phyloP scores from a whole-genome alignment of 805 yeast genomes.

The Ogataea allantospora region DNA sequence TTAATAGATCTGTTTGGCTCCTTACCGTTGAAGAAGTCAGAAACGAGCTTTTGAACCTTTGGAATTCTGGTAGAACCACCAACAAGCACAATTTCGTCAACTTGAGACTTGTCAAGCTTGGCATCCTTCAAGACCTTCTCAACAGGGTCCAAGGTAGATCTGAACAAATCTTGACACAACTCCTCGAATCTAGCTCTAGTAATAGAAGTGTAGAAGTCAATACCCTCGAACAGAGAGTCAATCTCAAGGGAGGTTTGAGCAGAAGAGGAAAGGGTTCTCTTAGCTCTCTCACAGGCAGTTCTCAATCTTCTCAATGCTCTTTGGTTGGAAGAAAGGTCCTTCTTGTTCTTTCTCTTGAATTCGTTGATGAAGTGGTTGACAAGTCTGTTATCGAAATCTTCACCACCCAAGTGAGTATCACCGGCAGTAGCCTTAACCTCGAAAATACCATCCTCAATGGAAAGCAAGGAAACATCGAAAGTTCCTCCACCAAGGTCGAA shows the following conservation, averaged over 20 bases:
- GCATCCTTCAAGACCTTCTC: slow-evolving; percentile 72
- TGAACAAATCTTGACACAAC: slow-evolving; percentile 88
- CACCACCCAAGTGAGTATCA: slow-evolving; percentile 99
- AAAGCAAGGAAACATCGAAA: slow-evolving; percentile 91
- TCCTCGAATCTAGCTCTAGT: slow-evolving; percentile 99
- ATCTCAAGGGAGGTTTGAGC: slow-evolving; percentile 96
- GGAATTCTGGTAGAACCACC: slow-evolving; percentile 99
- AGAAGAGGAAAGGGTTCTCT: slow-evolving; percentile 95
- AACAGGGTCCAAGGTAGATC: slow-evolving; percentile 91
- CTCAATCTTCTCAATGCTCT: slow-evolving; percentile 98
- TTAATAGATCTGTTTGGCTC: slow-evolving; percentile 95
- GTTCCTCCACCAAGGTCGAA: slow-evolving; percentile 99
- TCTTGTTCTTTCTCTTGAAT: slow-evolving; percentile 88
- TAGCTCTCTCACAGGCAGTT: slow-evolving; percentile 99
- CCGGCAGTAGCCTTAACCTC: slow-evolving; percentile 98
- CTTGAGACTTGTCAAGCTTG: slow-evolving; percentile 69
- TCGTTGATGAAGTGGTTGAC: slow-evolving; percentile 90
- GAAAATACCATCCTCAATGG: slow-evolving; percentile 94
- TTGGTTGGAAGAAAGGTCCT: slow-evolving; percentile 84
- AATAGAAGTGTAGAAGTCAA: slow-evolving; percentile 88
- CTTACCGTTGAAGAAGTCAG: slow-evolving; percentile 96
- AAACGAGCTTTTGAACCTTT: slow-evolving; percentile 90
- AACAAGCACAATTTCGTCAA: slow-evolving; percentile 89
- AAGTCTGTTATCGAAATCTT: slow-evolving; percentile 96
- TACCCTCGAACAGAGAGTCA: slow-evolving; percentile 93